phyloP scores from a whole-genome alignment of 2,329 filamentous ascomycete genomes.

The Xylariaceae sp. region DNA sequence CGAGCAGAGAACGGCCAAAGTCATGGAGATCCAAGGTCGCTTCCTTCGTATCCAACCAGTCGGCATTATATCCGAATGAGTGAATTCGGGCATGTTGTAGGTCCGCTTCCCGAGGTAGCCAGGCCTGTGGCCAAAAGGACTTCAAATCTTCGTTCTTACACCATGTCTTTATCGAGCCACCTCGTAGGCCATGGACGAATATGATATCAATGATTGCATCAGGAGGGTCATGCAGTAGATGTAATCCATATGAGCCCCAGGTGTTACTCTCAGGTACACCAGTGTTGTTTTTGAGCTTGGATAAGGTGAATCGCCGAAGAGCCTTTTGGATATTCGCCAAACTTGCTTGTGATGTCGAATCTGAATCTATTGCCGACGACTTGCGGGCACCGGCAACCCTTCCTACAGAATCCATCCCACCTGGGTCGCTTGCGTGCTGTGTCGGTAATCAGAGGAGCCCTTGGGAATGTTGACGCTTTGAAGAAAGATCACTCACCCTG shows the following conservation, averaged over 20 bases:
- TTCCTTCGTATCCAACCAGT: not conserved
- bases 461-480: too few species aligned
- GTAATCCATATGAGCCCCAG: not conserved
- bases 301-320: too few species aligned
- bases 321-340: too few species aligned
- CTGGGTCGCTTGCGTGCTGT: too few species aligned
- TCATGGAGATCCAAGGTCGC: conserved; percentile 3
- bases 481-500: too few species aligned
- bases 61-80: not conserved
- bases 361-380: too few species aligned
- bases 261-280: not conserved
- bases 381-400: too few species aligned
- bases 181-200: conserved; percentile 10
- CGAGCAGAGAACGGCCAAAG: conserved; percentile 4
- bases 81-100: not conserved
- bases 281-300: too few species aligned
- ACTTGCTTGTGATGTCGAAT: too few species aligned
- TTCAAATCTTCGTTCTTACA: not conserved
- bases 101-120: not conserved
- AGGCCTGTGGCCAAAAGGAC: conserved; percentile 35
- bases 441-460: too few species aligned
- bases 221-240: not conserved
- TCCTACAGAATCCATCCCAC: too few species aligned
- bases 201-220: conserved; percentile 5
- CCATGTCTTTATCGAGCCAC: conserved; percentile 11